Base-by-base conservation (phyloP, 2,329 filamentous ascomycete species). In the Fusarium odoratissimum region DNA sequence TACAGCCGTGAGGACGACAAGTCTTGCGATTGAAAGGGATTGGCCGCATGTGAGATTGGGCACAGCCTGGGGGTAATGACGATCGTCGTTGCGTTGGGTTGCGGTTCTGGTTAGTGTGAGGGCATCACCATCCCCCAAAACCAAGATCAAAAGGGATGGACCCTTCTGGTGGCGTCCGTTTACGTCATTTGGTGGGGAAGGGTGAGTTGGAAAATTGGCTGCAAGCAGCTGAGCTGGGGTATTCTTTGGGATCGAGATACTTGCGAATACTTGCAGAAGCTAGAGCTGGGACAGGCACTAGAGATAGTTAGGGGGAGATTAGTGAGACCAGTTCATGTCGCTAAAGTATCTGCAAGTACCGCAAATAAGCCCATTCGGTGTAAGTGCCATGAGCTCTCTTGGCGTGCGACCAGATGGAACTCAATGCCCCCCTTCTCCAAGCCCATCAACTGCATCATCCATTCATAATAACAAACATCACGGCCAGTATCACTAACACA, bases 161-260 rank as follows among this genome's bases (percentile, higher is more conserved):
- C 54, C 56, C 44, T 58, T 64, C 38, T 28, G 62, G 72, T 72
- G 72, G 72, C 60, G 61, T 28, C 38, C 31, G 25, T 58, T 44
- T 72, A 75, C 72, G 72, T 75, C 72, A 75, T 75, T 57, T 60
- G 54, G 71, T 69, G 71, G 63, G 42, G 71, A 58, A 56, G 40
- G 40, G 48, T 42, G 25, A 31, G 48, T 51, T 19, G 13, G 40
- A 52, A 73, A 74, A 57, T 46, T 74, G 59, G 71, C 71, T 74
- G 67, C 49, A 64, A 60, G 52, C 70, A 73, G 61, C 45, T 62
- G 19, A 55, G 40, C 44, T 31, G 28, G 33, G 54, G 25, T 58
- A 40, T 46, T 56, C 33, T 16, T 40, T 35, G 21, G 46, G 30
- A 37, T 31, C 14, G 11, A 5, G n/a, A 16, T 57, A 70, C 61